Base-by-base conservation (phyloP, 2,329 filamentous ascomycete genomes). In the Cercospora zeina region DNA sequence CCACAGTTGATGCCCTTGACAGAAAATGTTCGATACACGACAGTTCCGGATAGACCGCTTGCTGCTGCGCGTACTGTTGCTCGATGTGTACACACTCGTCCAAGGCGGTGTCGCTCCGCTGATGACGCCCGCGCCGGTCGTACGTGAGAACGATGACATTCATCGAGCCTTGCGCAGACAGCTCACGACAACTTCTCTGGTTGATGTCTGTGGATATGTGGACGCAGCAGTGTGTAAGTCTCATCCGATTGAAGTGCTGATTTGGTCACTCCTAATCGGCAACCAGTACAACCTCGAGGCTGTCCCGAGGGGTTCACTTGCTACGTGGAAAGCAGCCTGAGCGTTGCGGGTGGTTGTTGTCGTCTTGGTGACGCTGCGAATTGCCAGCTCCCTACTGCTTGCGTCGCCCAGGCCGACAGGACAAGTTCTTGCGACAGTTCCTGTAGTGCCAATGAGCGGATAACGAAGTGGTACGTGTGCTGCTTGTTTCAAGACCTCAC, bases 331-430 rank as follows among this genome's bases (percentile, higher is more conserved):
- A 45, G 42, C 13, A 51, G 30, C 3, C 37, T 59, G 2, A 31
- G 45, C 31, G 30, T 49, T 37, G 56, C 56, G 39, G 56, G 56
- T 27, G 56, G 56, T 11, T 59, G 56, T 30, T 59, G 56, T 50
- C 56, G 56, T 19, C 56, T 59, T 27, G 56, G 56, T 33, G 45
- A 59, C 51, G 45, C 42, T 34, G 56, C 45, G 5, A 59, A 59
- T 36, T 59, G 56, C 24, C 42, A 51, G 8, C 24, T 59, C 7
- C 30, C 56, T n/a, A 59, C 56, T n/a, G 49, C 39, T 34, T 59
- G 56, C 21, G 47, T 59, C 7, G 39, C 56, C 10, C 56, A 59
- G 34, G 56, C 56, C 7, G 42, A 27, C 34, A 33, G n/a, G 19
- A 24, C 33, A 21, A 37, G 27, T 14, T 50, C 56, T 27, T 59